Conservation (phyloP, 192 early-diverging fungal genomes). For the Podila minutissima region DNA sequence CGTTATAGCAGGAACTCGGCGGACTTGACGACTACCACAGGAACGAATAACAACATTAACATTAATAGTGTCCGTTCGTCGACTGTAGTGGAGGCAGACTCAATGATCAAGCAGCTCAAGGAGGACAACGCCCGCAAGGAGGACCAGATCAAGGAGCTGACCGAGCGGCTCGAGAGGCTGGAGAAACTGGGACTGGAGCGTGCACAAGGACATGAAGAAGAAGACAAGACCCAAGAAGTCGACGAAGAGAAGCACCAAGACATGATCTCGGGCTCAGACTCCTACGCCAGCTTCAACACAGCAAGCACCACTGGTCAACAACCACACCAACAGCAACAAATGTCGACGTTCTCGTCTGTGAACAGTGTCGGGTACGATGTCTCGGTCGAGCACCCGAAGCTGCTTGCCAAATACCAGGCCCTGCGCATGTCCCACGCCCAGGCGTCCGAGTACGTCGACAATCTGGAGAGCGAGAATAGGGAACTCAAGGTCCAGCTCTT, state of each 20-base stretch:
- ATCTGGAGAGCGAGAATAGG: slow-evolving; percentile 22
- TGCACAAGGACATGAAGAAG: neutral
- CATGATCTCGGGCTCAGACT: neutral
- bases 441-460: slow-evolving; percentile 24
- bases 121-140: slow-evolving; percentile 33
- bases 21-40: neutral
- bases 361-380: slow-evolving; percentile 37
- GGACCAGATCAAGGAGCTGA: slow-evolving; percentile 15
- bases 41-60: neutral
- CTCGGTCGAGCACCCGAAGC: slow-evolving; percentile 28
- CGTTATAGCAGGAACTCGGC: slow-evolving; percentile 13
- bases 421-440: slow-evolving; percentile 18
- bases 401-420: slow-evolving; percentile 24
- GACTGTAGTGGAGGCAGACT: neutral
- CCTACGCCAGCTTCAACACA: neutral
- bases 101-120: slow-evolving; percentile 23
- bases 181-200: neutral
- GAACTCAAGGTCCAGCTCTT: slow-evolving; percentile 26
- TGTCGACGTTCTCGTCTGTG: neutral
- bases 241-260: neutral
- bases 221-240: neutral
- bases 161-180: neutral
- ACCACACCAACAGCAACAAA: neutral
- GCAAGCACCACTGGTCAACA: neutral
- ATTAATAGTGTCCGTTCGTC: slow-evolving; percentile 12